Percentiles rank a stretch among this genome's conserved stretches.
Evolutionary conservation across 108 stramenopile genomes (phyloP).

Genomic region (Mediolabrus comicus): DNA sequence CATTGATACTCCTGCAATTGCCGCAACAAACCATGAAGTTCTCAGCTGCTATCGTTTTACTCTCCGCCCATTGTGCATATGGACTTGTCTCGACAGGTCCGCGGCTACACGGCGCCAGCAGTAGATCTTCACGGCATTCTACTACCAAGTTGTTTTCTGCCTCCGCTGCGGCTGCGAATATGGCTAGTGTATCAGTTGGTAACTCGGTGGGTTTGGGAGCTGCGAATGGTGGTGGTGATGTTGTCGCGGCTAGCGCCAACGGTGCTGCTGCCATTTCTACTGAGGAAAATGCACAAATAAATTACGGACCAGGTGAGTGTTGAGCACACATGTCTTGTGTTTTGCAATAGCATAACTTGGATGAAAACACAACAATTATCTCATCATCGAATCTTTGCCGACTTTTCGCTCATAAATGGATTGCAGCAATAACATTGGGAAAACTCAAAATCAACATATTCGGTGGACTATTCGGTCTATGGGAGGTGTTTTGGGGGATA

Average conservation of each 20-base stretch:
- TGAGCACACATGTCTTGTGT: not conserved
- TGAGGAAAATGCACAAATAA: not conserved
- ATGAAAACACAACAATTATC: not conserved
- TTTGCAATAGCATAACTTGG: not conserved
- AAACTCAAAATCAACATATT: conserved; percentile 54
- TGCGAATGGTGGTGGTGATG: not conserved
- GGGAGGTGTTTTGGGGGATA: conserved; percentile 44
- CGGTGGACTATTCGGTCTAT: conserved; percentile 39
- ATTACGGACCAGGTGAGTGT: conserved; percentile 28
- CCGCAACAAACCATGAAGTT: not conserved
- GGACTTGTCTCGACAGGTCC: not conserved
- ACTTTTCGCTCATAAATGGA: not conserved
- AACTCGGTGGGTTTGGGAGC: not conserved
- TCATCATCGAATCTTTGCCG: not conserved
- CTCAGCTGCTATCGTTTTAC: not conserved
- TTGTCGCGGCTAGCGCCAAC: not conserved
- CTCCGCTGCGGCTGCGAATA: not conserved
- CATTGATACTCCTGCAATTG: no score
- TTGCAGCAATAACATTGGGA: conserved; percentile 34
- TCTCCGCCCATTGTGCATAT: not conserved
- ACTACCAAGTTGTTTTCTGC: conserved; percentile 4
- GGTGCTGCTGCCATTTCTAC: not conserved
- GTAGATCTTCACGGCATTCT: not conserved
- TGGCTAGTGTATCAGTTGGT: not conserved
- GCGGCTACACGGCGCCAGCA: not conserved